Percentiles rank a stretch among this genome's conserved stretches.
These are phyloP conservation scores for Urostyla sp. DNA, from an alignment of 73 alveolate genomes.

Conservation along the genomic window DNA sequence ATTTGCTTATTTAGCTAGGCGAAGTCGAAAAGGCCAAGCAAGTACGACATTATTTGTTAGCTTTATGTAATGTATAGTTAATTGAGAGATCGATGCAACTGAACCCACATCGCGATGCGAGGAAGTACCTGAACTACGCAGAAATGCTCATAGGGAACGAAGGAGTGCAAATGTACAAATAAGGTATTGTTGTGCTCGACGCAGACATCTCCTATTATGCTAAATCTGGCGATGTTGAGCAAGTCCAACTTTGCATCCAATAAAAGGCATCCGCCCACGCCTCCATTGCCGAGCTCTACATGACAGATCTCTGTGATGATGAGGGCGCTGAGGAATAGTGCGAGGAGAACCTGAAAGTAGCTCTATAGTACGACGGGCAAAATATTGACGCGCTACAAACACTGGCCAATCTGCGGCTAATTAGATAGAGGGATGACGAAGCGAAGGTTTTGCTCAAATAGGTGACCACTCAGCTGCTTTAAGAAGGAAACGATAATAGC, in stretches of 20 bases:
- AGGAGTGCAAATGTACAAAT: slow-evolving; percentile 48
- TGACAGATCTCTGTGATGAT: slow-evolving; percentile 73
- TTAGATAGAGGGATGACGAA: slow-evolving; percentile 70
- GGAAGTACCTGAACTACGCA: slow-evolving; percentile 71
- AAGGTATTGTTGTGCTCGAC: slow-evolving; percentile 62
- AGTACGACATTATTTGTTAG: neutral
- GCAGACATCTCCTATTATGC: slow-evolving; percentile 29
- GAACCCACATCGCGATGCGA: slow-evolving; percentile 62
- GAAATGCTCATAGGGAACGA: slow-evolving; percentile 53
- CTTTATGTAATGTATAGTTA: slow-evolving; percentile 2
- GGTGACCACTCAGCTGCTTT: slow-evolving; percentile 17
- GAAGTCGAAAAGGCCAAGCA: slow-evolving; percentile 51
- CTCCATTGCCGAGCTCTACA: slow-evolving; percentile 67
- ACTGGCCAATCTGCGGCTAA: slow-evolving; percentile 63
- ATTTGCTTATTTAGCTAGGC: slow-evolving; percentile 50
- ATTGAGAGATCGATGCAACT: slow-evolving; percentile 56
- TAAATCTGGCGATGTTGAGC: slow-evolving; percentile 19
- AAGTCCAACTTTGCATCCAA: neutral
- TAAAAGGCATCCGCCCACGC: slow-evolving; percentile 65
- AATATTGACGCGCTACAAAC: slow-evolving; percentile 63
- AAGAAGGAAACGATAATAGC: slow-evolving; percentile 18
- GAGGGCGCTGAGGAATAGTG: slow-evolving; percentile 63
- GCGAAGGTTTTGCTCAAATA: slow-evolving; percentile 36
- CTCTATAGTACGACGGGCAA: slow-evolving; percentile 43
- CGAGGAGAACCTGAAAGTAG: slow-evolving; percentile 52